Conservation (phyloP, 768 basidiomycete genomes). For the Phylloporus sp. region DNA sequence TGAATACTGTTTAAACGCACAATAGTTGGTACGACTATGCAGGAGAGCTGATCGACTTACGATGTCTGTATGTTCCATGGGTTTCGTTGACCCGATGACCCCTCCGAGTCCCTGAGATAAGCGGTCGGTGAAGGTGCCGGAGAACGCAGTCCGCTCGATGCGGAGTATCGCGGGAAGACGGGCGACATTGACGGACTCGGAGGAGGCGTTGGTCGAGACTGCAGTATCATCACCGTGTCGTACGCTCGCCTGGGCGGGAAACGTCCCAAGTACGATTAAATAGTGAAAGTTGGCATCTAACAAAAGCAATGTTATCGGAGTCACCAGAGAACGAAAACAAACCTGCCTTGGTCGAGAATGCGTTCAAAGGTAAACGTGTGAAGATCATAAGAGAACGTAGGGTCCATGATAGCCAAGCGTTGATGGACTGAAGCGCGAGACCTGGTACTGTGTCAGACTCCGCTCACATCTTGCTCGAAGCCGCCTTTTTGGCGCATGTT, state of each 20-base stretch:
- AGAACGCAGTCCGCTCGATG: slow-evolving; percentile 71
- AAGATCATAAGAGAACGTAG: slow-evolving; percentile 28
- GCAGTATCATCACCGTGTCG: slow-evolving; percentile 9
- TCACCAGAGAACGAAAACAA: background rate
- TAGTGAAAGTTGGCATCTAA: slow-evolving; percentile 59
- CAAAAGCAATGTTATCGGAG: too few species aligned
- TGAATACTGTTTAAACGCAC: slow-evolving; percentile 56
- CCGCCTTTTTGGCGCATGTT: too few species aligned
- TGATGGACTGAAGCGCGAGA: too few species aligned
- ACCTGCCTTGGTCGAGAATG: slow-evolving; percentile 48
- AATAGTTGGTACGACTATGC: background rate
- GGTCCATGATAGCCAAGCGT: background rate
- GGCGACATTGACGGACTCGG: slow-evolving; percentile 6
- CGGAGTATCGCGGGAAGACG: slow-evolving; percentile 63
- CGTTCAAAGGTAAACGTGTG: slow-evolving; percentile 46
- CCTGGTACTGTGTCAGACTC: too few species aligned
- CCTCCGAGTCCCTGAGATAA: slow-evolving; percentile 31
- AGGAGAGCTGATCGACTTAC: slow-evolving; percentile 35
- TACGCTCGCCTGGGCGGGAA: slow-evolving; percentile 33
- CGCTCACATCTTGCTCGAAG: too few species aligned
- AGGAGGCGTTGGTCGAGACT: slow-evolving; percentile 5
- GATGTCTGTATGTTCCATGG: slow-evolving; percentile 65
- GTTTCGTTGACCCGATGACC: slow-evolving; percentile 39
- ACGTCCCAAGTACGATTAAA: slow-evolving; percentile 64
- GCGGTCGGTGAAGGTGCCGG: slow-evolving; percentile 33